Conservation (phyloP, 768 basidiomycete genomes). For the Aureoboletus auriporus region DNA sequence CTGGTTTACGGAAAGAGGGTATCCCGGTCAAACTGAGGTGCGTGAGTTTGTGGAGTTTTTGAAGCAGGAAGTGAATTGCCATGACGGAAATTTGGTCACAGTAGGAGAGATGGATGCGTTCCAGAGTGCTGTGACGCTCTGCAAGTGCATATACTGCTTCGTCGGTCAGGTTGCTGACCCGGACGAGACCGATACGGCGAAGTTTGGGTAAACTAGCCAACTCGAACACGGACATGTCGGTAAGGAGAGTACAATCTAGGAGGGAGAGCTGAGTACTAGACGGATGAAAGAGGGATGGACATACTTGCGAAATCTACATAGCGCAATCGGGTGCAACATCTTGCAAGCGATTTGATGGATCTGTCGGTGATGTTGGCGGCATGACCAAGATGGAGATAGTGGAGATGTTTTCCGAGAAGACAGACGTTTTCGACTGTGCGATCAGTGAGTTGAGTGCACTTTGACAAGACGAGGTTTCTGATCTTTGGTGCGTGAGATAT, state of each 20-base stretch:
- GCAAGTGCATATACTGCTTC: conserved; percentile 87
- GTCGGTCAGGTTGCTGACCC: conserved; percentile 90
- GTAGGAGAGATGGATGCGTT: conserved; percentile 95
- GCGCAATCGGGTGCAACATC: conserved; percentile 82
- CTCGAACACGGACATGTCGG: conserved; percentile 93
- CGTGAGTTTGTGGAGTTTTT: conserved; percentile 84
- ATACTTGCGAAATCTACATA: conserved; percentile 96
- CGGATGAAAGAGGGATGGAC: conserved; percentile 26
- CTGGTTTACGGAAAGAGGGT: conserved; percentile 78
- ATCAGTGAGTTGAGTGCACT: conserved; percentile 78
- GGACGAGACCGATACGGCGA: conserved; percentile 90
- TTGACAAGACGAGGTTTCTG: conserved; percentile 82
- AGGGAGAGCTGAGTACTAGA: conserved; percentile 9
- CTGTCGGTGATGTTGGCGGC: conserved; percentile 85
- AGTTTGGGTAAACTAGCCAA: conserved; percentile 84
- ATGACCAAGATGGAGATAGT: conserved; percentile 95
- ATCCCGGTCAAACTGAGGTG: conserved; percentile 99
- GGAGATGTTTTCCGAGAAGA: conserved; percentile 84
- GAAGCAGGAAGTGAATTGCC: conserved; percentile 87
- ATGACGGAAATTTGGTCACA: conserved; percentile 93
- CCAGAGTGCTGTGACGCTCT: conserved; percentile 80
- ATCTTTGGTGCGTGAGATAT: conserved; percentile 78
- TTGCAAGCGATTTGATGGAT: conserved; percentile 78
- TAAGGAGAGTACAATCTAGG: conserved; percentile 78
- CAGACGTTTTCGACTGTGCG: conserved; percentile 80